A percentile compares a stretch with the other conserved stretches of the same genome.
These are phyloP conservation scores for Crithidia sp. DNA, from an alignment of 208 protist species.

Conservation along the genomic window DNA sequence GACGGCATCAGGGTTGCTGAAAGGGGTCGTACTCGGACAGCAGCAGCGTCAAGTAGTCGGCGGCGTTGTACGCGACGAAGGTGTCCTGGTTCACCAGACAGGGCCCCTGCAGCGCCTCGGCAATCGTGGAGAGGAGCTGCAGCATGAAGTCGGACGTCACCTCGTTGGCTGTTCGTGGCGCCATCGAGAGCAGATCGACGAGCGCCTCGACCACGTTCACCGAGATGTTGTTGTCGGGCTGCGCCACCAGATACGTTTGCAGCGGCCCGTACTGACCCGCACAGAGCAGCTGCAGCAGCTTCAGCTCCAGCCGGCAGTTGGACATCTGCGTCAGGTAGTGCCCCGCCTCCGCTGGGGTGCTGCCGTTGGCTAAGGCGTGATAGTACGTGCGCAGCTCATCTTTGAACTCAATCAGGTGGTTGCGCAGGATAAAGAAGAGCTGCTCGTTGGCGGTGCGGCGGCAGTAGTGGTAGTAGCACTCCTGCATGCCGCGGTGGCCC, in stretches of 20 bases:
- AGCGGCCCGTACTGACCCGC: slow-evolving; percentile 58
- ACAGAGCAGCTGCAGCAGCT: slow-evolving; percentile 70
- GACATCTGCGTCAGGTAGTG: slow-evolving; percentile 37
- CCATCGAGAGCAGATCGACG: slow-evolving; percentile 53
- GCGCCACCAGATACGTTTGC: slow-evolving; percentile 64
- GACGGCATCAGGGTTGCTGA: slow-evolving; percentile 22
- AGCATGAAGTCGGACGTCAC: slow-evolving; percentile 43
- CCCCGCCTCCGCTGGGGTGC: slow-evolving; percentile 26
- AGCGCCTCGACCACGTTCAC: slow-evolving; percentile 69
- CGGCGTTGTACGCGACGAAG: slow-evolving; percentile 54
- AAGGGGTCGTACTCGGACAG: slow-evolving; percentile 25
- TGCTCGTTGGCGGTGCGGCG: slow-evolving; percentile 43
- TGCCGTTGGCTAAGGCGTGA: slow-evolving; percentile 29
- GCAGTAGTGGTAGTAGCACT: slow-evolving; percentile 48
- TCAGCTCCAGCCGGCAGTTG: slow-evolving; percentile 42
- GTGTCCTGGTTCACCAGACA: slow-evolving; percentile 59
- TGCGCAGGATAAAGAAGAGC: slow-evolving; percentile 50
- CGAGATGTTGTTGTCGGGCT: slow-evolving; percentile 63
- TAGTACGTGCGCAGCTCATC: slow-evolving; percentile 39
- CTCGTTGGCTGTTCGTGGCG: slow-evolving; percentile 41
- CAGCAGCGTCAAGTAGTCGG: slow-evolving; percentile 54
- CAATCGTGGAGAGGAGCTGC: slow-evolving; percentile 53
- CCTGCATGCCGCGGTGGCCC: slow-evolving; percentile 55
- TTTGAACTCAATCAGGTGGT: slow-evolving; percentile 44
- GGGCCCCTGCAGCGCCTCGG: slow-evolving; percentile 60